Base-by-base conservation (phyloP, 495 filamentous ascomycete species). In the Elasticomyces elasticus region DNA sequence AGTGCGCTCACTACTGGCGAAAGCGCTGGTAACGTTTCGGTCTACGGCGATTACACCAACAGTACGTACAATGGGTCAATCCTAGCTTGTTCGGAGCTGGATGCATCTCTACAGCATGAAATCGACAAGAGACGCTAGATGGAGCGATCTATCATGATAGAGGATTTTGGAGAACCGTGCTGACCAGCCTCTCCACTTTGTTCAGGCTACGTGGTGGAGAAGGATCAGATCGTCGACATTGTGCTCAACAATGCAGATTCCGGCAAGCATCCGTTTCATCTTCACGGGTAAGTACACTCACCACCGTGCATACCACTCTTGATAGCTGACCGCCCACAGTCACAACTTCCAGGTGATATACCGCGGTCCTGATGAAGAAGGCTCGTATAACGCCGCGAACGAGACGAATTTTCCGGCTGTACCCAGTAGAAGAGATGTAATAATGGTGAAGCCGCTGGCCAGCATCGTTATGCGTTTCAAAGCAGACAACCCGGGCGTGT, bases 261-360 rank as follows among this genome's bases (percentile, higher is more conserved):
- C 0, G 84, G 84, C 41, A 79, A 75, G 17, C 88, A 95, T 65
- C 89, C 89, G 0, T 92, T 92, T 76, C 87, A 94, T 72, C 72
- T 94, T 1, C 88, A 94, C 74, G 89, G n/a, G n/a, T n/a, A n/a
- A n/a, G n/a, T n/a, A n/a, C n/a, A n/a, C n/a, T n/a, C n/a, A n/a
- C n/a, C n/a, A n/a, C n/a, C n/a, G n/a, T n/a, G n/a, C n/a, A n/a
- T n/a, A n/a, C n/a, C n/a, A n/a, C n/a, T n/a, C n/a, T n/a, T n/a
- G n/a, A n/a, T n/a, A n/a, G n/a, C n/a, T n/a, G n/a, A n/a, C n/a
- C n/a, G n/a, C n/a, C n/a, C n/a, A n/a, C n/a, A n/a, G 88, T 1
- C 89, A 94, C 69, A 77, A 80, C 54, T 92, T 90, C 72, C 87
- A 92, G 62, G 69, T 87, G 5, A 64, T 87, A 31, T 68, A 71